Evolutionary conservation across 2,329 filamentous ascomycete genomes (phyloP).

Genomic region (Tricladium varicosporioides): DNA sequence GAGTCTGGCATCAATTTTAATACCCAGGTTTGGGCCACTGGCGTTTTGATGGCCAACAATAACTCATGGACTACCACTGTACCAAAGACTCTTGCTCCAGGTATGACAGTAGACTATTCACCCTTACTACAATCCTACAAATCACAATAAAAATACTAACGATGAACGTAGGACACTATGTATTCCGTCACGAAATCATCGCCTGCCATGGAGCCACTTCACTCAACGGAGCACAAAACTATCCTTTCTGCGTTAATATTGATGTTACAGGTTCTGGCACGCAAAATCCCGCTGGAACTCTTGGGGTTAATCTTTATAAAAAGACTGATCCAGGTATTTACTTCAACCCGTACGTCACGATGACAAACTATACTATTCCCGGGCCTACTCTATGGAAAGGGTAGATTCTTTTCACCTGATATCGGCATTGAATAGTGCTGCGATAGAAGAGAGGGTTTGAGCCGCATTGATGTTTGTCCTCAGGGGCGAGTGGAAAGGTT

Average conservation of each 20-base stretch:
- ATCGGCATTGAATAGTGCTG: no score
- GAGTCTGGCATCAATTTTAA: slow-evolving; percentile 34
- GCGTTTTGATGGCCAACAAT: slow-evolving; percentile 49
- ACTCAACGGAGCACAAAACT: slow-evolving; percentile 45
- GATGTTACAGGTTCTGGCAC: slow-evolving; percentile 43
- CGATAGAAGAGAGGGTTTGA: no score
- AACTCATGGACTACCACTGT: slow-evolving; percentile 49
- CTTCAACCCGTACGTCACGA: slow-evolving; percentile 27
- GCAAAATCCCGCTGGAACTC: slow-evolving; percentile 35
- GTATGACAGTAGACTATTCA: no score
- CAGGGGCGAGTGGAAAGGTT: no score
- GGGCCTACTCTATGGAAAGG: slow-evolving; percentile 29
- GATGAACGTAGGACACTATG: slow-evolving; percentile 39
- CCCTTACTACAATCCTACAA: no score
- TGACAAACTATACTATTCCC: slow-evolving; percentile 30
- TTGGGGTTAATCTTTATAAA: slow-evolving; percentile 40
- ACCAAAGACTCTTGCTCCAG: slow-evolving; percentile 32
- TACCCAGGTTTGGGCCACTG: slow-evolving; percentile 37
- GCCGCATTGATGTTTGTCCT: no score
- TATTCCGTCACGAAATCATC: slow-evolving; percentile 45
- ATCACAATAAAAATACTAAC: no score
- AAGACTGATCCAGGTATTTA: slow-evolving; percentile 41
- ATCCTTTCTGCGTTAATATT: slow-evolving; percentile 50
- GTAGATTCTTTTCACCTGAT: no score
- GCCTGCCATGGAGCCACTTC: slow-evolving; percentile 20